These are phyloP conservation scores for Sporothrix inflata DNA, from an alignment of 2,329 filamentous ascomycete genomes.

Conservation along the genomic window DNA sequence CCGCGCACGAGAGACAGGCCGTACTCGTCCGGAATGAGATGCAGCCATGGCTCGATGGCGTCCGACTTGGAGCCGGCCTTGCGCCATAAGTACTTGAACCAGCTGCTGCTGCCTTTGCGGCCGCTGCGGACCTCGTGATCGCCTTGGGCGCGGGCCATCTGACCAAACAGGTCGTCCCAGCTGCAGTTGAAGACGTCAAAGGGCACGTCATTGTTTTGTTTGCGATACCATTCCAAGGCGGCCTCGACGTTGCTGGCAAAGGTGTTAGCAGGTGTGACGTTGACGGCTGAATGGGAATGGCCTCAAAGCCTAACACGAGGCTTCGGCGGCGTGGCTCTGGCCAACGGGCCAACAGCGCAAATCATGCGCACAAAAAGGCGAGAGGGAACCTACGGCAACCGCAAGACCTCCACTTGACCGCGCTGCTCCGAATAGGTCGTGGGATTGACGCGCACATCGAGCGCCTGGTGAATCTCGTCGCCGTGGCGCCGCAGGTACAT, in stretches of 20 bases:
- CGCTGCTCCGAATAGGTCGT: constrained; percentile 17
- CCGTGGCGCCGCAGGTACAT: constrained; percentile 20
- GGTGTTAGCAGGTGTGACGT: not conserved
- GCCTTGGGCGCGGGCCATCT: constrained; percentile 24
- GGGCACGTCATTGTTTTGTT: not conserved
- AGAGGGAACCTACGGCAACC: constrained; percentile 14
- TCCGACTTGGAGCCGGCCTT: constrained; percentile 26
- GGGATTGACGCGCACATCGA: constrained; percentile 18
- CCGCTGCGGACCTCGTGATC: constrained; percentile 18
- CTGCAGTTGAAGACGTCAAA: constrained; percentile 25
- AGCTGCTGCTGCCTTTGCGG: not conserved
- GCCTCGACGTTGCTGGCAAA: not conserved
- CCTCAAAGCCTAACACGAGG: not conserved
- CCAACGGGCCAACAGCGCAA: not conserved
- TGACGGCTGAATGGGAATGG: not conserved
- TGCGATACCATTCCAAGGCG: constrained; percentile 18
- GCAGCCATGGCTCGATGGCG: constrained; percentile 28
- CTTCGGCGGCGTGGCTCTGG: too few species aligned
- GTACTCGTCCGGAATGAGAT: constrained; percentile 28
- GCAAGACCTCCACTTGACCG: constrained; percentile 4
- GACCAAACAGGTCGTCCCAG: constrained; percentile 28
- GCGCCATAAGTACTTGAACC: constrained; percentile 27
- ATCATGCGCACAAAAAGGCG: not conserved
- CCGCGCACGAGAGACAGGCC: constrained; percentile 25
- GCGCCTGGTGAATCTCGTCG: constrained; percentile 26